Percentiles rank a stretch among this genome's conserved stretches.
Conservation (phyloP, 495 filamentous ascomycete genomes). For the Trichoderma asperelloides region DNA sequence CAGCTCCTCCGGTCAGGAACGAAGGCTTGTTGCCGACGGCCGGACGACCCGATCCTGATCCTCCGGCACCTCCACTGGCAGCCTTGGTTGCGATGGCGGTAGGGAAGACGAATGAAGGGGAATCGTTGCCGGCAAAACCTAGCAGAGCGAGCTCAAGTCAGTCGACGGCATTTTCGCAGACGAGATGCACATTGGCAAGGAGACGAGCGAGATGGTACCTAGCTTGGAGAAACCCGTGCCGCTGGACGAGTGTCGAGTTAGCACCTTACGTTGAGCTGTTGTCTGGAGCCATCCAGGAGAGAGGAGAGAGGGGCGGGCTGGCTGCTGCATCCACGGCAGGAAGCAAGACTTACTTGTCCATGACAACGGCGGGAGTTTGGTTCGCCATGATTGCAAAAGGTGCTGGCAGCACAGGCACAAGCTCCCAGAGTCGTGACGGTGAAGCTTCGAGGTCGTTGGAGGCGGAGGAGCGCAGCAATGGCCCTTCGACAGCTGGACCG, state of each 20-base stretch:
- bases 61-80: slow-evolving; percentile 54
- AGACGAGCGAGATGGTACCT: slow-evolving; percentile 45
- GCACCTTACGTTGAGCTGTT: neutral
- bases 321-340: neutral
- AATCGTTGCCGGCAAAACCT: slow-evolving; percentile 99
- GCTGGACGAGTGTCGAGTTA: slow-evolving; percentile 40
- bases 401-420: slow-evolving; percentile 1
- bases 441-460: neutral
- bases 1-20: slow-evolving; percentile 86
- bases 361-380: slow-evolving; percentile 99
- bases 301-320: neutral
- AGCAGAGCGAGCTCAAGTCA: slow-evolving; percentile 13
- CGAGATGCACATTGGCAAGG: neutral
- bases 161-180: neutral
- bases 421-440: slow-evolving; percentile 1
- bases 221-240: slow-evolving; percentile 98
- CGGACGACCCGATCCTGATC: slow-evolving; percentile 77
- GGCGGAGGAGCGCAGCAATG: neutral
- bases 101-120: slow-evolving; percentile 97
- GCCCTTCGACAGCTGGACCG: neutral
- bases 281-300: slow-evolving; percentile 4
- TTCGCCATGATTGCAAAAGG: slow-evolving; percentile 58
- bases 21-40: slow-evolving; percentile 89
- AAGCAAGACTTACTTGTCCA: slow-evolving; percentile 83
- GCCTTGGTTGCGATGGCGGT: slow-evolving; percentile 97